phyloP scores from a whole-genome alignment of 1,284 basidiomycete genomes.

The Malassezia arunalokei region DNA sequence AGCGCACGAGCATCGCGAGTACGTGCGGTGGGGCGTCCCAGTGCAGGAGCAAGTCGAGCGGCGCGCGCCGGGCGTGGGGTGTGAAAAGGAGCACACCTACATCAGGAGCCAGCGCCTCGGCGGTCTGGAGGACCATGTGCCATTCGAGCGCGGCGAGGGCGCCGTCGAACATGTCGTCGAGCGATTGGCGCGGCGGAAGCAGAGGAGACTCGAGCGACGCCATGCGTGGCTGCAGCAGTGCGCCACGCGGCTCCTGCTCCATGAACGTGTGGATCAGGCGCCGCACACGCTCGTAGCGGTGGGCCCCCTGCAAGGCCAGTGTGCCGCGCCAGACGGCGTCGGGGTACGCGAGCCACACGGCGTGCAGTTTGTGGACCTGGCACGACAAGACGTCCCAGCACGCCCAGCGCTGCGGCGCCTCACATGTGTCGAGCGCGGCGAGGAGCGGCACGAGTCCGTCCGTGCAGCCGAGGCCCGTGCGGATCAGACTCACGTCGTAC shows the following conservation, averaged over 20 bases:
- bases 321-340: conserved; percentile 1
- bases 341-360: conserved; percentile 4
- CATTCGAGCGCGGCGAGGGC: neutral
- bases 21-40: neutral
- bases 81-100: neutral
- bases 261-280: neutral
- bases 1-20: neutral
- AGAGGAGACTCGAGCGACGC: neutral
- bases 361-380: neutral
- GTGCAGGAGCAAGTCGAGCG: neutral
- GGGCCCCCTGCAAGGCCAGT: neutral
- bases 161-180: neutral
- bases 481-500: conserved; percentile 4
- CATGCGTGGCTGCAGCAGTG: neutral
- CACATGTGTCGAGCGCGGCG: neutral
- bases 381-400: neutral
- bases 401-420: neutral
- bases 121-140: neutral
- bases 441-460: conserved; percentile 9
- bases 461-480: neutral
- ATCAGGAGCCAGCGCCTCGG: neutral
- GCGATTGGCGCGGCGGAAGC: neutral
- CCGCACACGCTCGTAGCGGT: neutral
- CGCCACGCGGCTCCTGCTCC: neutral
- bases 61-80: neutral